A percentile compares a stretch with the other conserved stretches of the same genome.
These are phyloP conservation scores for Digitaria exilis DNA, from an alignment of 202 grass and related monocot genomes.

Conservation along the genomic window DNA sequence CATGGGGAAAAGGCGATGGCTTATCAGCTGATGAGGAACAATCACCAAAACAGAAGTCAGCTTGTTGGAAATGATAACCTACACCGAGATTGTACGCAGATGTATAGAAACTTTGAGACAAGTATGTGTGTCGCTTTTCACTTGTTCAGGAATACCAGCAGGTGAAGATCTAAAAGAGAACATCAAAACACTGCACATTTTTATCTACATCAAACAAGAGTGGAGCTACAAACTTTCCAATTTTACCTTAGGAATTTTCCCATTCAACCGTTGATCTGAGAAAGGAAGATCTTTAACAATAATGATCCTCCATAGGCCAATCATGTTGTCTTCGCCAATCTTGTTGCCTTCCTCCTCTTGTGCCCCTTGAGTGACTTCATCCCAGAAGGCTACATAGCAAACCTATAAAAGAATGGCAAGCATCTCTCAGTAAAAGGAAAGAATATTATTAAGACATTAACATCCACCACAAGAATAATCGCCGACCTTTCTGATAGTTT, in stretches of 20 bases:
- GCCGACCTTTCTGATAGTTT: slow-evolving; percentile 65
- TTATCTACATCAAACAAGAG: not conserved
- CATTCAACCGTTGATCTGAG: slow-evolving; percentile 89
- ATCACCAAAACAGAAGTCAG: slow-evolving; percentile 33
- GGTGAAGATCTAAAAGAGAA: too few relatives aligned
- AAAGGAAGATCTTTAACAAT: slow-evolving; percentile 82
- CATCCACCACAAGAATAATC: not conserved
- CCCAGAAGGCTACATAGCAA: slow-evolving; percentile 97
- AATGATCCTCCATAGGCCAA: slow-evolving; percentile 85
- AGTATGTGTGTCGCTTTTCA: not conserved
- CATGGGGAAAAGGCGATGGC: slow-evolving; percentile 84
- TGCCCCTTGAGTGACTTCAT: slow-evolving; percentile 67
- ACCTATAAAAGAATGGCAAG: slow-evolving; percentile 47
- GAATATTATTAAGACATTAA: slow-evolving; percentile 24
- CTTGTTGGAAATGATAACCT: not conserved
- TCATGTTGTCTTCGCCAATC: slow-evolving; percentile 63
- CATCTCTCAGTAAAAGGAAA: slow-evolving; percentile 2
- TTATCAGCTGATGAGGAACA: slow-evolving; percentile 72
- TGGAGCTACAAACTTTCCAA: not conserved
- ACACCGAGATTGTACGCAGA: not conserved
- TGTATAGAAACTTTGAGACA: slow-evolving; percentile 1
- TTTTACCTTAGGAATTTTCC: slow-evolving; percentile 96
- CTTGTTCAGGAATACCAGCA: slow-evolving; percentile 19
- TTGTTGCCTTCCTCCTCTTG: slow-evolving; percentile 77
- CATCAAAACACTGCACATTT: not conserved